Evolutionary conservation across 768 basidiomycete genomes (phyloP).

Genomic region (Auricularia auricula-judae): DNA sequence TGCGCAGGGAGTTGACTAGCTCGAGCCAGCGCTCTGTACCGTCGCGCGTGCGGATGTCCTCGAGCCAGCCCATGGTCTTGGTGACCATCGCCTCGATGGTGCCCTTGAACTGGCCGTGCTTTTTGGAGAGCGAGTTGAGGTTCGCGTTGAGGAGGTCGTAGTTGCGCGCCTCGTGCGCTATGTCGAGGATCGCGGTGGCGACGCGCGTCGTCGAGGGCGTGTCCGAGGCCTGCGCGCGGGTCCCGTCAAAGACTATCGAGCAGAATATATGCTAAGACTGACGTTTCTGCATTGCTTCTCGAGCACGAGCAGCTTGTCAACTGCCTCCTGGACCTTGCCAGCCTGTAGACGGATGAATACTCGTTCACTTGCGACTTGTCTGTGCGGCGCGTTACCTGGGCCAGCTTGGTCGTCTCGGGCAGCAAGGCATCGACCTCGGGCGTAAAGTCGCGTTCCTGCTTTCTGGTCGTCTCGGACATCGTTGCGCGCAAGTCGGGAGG

Average conservation of each 20-base stretch:
- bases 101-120: conserved; percentile 92
- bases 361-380: neutral
- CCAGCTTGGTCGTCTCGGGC: conserved; percentile 52
- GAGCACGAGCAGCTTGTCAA: conserved; percentile 79
- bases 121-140: conserved; percentile 70
- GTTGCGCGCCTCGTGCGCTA: conserved; percentile 63
- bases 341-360: conserved; percentile 34
- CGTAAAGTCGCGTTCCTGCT: conserved; percentile 76
- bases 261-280: conserved; percentile 14
- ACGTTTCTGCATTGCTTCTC: conserved; percentile 98
- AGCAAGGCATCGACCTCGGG: conserved; percentile 70
- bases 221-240: conserved; percentile 67
- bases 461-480: conserved; percentile 49
- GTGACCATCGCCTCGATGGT: conserved; percentile 90
- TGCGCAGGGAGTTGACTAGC: conserved; percentile 77
- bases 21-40: conserved; percentile 75
- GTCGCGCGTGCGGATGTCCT: conserved; percentile 55
- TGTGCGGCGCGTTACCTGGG: conserved; percentile 44
- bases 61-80: conserved; percentile 69
- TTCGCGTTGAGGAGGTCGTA: conserved; percentile 60
- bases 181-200: conserved; percentile 58
- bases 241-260: neutral
- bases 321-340: conserved; percentile 71
- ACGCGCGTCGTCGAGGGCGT: conserved; percentile 82
- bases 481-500: neutral